phyloP scores from a whole-genome alignment of 768 basidiomycete species.

The Mycena venus region DNA sequence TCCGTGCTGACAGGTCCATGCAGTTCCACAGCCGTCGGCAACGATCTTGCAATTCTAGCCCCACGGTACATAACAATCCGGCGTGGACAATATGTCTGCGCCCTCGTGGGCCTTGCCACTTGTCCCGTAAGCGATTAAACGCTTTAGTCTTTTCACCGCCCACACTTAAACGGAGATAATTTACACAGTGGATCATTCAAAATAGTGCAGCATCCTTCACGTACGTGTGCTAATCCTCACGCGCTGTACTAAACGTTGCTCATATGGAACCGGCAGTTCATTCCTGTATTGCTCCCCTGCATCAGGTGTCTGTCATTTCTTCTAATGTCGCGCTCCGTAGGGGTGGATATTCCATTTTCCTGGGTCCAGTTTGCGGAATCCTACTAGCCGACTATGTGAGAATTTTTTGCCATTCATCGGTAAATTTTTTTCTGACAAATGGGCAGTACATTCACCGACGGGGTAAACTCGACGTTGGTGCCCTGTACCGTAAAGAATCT shows the following conservation, averaged over 20 bases:
- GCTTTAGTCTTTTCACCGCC: too few relatives aligned
- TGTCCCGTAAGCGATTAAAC: conserved; percentile 49
- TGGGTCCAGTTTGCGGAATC: conserved; percentile 74
- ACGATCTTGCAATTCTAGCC: conserved; percentile 63
- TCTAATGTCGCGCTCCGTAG: not conserved
- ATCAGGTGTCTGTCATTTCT: not conserved
- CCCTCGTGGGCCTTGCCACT: conserved; percentile 69
- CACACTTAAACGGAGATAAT: not conserved
- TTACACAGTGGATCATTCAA: conserved; percentile 69
- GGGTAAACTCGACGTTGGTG: conserved; percentile 12
- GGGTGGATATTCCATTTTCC: conserved; percentile 71
- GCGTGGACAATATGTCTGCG: conserved; percentile 71
- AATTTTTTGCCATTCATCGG: not conserved
- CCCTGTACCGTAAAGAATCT: conserved; percentile 19
- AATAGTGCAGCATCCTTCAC: conserved; percentile 62
- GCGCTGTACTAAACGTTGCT: conserved; percentile 13
- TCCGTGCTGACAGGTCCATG: not conserved
- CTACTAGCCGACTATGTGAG: conserved; percentile 49
- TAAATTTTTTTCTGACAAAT: not conserved
- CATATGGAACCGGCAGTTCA: not conserved
- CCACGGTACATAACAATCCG: conserved; percentile 48
- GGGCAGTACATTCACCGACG: conserved; percentile 21
- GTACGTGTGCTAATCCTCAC: conserved; percentile 54
- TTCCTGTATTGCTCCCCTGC: conserved; percentile 19
- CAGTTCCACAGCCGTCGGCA: conserved; percentile 34